These are phyloP conservation scores for Lactarius sanguifluus DNA, from an alignment of 768 basidiomycete genomes.

Conservation along the genomic window DNA sequence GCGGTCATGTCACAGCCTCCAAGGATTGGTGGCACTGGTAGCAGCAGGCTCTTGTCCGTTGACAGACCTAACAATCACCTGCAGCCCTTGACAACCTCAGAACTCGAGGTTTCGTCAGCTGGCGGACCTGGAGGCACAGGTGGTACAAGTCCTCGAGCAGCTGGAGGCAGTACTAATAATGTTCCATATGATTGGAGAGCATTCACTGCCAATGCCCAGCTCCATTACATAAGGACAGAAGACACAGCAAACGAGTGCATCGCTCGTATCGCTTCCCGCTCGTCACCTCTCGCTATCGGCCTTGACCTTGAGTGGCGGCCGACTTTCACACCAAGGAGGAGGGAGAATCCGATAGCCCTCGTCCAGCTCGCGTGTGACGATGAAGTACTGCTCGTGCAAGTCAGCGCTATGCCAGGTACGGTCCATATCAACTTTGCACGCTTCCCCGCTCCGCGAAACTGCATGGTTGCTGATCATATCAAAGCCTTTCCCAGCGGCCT, in stretches of 20 bases:
- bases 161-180: not conserved
- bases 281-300: conserved; percentile 40
- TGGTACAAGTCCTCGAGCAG: not conserved
- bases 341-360: conserved; percentile 68
- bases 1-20: not conserved
- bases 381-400: conserved; percentile 61
- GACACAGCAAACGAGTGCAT: conserved; percentile 19
- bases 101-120: not conserved
- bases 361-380: conserved; percentile 65
- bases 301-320: conserved; percentile 86
- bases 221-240: conserved; percentile 28
- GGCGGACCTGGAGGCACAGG: not conserved
- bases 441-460: conserved; percentile 1
- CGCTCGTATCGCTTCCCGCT: conserved; percentile 12
- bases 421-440: not conserved
- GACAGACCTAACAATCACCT: not conserved
- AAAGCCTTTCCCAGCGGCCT: conserved; percentile 40
- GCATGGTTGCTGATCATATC: not conserved
- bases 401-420: conserved; percentile 56
- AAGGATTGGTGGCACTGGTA: not conserved
- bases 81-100: not conserved
- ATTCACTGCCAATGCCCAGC: not conserved
- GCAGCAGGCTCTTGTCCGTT: not conserved
- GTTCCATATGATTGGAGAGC: conserved; percentile 19
- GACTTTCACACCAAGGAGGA: conserved; percentile 48